These are phyloP conservation scores for Hemileia vastatrix DNA, from an alignment of 1,284 basidiomycete species.

Conservation along the genomic window DNA sequence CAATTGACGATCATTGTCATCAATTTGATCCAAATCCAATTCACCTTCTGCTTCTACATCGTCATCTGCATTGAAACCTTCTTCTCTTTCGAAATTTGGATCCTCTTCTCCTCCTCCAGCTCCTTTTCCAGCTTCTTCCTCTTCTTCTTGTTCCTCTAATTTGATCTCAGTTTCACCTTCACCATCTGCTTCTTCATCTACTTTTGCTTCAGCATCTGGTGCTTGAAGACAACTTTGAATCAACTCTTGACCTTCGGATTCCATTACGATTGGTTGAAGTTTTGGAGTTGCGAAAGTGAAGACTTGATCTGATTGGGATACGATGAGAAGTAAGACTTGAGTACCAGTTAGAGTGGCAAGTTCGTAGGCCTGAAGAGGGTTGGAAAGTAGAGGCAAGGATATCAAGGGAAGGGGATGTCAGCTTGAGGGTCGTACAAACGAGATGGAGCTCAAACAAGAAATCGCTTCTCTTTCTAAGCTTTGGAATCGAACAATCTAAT, in stretches of 20 bases:
- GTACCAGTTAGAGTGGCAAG: conserved; percentile 95
- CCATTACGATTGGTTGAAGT: conserved; percentile 89
- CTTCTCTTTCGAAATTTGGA: neutral
- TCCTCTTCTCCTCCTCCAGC: neutral
- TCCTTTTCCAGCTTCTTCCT: too few relatives aligned
- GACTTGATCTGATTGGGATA: conserved; percentile 92
- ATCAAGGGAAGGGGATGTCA: neutral
- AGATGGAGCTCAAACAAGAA: too few relatives aligned
- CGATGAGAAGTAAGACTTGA: conserved; percentile 89
- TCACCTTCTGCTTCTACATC: conserved; percentile 22
- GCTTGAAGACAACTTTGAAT: conserved; percentile 51
- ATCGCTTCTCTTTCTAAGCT: neutral
- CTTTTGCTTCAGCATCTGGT: conserved; percentile 28
- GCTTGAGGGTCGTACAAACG: too few relatives aligned
- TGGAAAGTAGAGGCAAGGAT: neutral
- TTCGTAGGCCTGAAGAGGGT: conserved; percentile 69
- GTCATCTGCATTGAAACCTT: neutral
- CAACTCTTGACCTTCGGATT: conserved; percentile 92
- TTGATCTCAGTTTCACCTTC: neutral
- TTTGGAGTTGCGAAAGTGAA: conserved; percentile 98
- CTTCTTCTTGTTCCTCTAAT: conserved; percentile 10
- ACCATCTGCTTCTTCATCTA: neutral
- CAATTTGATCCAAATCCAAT: conserved; percentile 25
- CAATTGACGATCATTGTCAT: neutral
- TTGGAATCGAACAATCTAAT: neutral